These are phyloP conservation scores for Saraca asoca DNA, from an alignment of 331 rosid genomes.

Conservation along the genomic window DNA sequence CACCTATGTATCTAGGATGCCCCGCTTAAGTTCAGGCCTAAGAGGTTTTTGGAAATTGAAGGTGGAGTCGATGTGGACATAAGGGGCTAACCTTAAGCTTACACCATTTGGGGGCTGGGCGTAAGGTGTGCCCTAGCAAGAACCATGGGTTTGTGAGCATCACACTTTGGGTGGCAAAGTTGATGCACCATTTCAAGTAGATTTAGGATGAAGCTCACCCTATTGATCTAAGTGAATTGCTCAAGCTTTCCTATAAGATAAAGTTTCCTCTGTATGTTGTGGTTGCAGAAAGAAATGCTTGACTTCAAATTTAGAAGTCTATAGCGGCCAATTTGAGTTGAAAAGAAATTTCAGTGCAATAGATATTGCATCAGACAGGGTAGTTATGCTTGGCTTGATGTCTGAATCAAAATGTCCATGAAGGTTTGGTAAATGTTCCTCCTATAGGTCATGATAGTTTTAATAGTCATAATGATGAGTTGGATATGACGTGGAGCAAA, in stretches of 20 bases:
- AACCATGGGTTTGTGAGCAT: constrained; percentile 51
- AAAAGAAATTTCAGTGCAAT: too few relatives aligned
- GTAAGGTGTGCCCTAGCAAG: constrained; percentile 60
- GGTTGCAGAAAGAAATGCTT: constrained; percentile 12
- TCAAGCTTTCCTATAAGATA: constrained; percentile 62
- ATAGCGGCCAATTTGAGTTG: too few relatives aligned
- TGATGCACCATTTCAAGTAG: constrained; percentile 54
- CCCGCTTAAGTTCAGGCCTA: constrained; percentile 46
- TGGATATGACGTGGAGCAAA: too few relatives aligned
- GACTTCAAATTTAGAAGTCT: background rate
- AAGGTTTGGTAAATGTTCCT: too few relatives aligned
- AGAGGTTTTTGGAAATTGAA: constrained; percentile 45
- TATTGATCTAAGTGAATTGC: constrained; percentile 47
- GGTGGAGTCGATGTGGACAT: constrained; percentile 52
- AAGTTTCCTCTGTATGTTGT: constrained; percentile 44
- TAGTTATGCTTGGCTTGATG: too few relatives aligned
- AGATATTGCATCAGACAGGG: too few relatives aligned
- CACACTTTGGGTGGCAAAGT: constrained; percentile 46
- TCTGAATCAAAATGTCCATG: too few relatives aligned
- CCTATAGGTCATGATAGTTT: too few relatives aligned
- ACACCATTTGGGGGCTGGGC: constrained; percentile 65
- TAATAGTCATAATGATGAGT: too few relatives aligned
- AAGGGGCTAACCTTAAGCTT: constrained; percentile 46
- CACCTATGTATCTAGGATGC: constrained; percentile 49
- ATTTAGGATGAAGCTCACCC: constrained; percentile 23